These are phyloP conservation scores for Murraya koenigii DNA, from an alignment of 345 rosid genomes.

Conservation along the genomic window DNA sequence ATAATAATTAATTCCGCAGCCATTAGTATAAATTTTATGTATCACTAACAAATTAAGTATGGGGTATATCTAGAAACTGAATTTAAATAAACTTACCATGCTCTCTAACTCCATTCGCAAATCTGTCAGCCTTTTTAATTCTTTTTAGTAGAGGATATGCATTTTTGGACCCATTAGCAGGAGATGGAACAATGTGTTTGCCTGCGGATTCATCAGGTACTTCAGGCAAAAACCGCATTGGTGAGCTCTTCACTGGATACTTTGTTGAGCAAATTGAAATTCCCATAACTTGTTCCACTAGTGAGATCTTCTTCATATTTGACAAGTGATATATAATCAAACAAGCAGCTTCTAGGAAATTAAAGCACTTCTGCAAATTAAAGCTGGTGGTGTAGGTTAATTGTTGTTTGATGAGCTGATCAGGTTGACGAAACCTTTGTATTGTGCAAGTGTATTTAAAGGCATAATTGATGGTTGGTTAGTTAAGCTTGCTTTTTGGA, in stretches of 20 bases:
- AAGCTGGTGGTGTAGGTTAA: not conserved
- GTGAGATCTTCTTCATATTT: conserved; percentile 28
- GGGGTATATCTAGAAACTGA: not conserved
- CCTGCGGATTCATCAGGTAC: conserved; percentile 12
- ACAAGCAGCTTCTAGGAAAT: not conserved
- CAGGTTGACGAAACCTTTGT: not conserved
- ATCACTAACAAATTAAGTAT: not conserved
- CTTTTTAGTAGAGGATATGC: conserved; percentile 33
- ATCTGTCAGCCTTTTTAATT: conserved; percentile 44
- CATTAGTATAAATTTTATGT: not conserved
- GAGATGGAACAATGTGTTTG: conserved; percentile 34
- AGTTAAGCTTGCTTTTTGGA: not conserved
- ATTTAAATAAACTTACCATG: conserved; percentile 34
- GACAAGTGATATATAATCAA: not conserved
- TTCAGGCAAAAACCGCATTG: conserved; percentile 28
- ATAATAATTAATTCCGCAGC: not conserved
- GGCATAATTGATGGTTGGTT: conserved; percentile 1
- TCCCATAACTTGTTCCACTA: conserved; percentile 26
- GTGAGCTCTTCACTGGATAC: conserved; percentile 28
- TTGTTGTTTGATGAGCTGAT: not conserved
- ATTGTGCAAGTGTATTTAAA: not conserved
- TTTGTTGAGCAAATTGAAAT: conserved; percentile 30
- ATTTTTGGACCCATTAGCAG: conserved; percentile 28
- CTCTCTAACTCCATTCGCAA: conserved; percentile 47
- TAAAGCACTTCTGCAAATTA: not conserved